Conservation (phyloP, 2,329 filamentous ascomycete species). For the Tolypocladium endophyticum region DNA sequence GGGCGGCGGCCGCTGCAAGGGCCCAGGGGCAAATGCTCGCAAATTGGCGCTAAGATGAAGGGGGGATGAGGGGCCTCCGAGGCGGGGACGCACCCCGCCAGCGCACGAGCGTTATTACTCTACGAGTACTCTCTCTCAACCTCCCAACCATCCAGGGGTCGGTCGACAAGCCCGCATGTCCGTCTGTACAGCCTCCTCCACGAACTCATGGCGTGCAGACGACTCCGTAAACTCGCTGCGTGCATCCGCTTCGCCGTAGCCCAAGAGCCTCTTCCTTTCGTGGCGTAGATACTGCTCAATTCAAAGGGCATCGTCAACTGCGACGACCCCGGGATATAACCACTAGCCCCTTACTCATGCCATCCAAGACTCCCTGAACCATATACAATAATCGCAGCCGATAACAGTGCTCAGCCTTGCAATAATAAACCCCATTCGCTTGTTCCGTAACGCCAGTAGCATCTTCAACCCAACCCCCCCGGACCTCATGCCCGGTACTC, state of each 20-base stretch:
- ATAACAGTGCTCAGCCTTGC: background rate
- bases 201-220: too few relatives aligned
- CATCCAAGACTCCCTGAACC: background rate
- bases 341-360: background rate
- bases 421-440: background rate
- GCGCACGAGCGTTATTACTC: too few relatives aligned
- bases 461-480: background rate
- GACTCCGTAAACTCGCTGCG: too few relatives aligned
- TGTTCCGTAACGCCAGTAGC: background rate
- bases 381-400: too few relatives aligned
- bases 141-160: background rate
- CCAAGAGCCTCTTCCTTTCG: background rate
- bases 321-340: background rate
- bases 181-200: too few relatives aligned
- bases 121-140: too few relatives aligned
- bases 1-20: background rate
- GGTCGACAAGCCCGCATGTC: too few relatives aligned
- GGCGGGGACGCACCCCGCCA: background rate
- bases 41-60: background rate
- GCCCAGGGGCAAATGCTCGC: background rate
- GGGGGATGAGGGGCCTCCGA: background rate
- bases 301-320: background rate
- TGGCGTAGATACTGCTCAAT: background rate
- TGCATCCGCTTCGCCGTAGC: too few relatives aligned
- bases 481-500: conserved; percentile 45